These are phyloP conservation scores for Citrus reticulata DNA, from an alignment of 345 rosid genomes.

Conservation along the genomic window DNA sequence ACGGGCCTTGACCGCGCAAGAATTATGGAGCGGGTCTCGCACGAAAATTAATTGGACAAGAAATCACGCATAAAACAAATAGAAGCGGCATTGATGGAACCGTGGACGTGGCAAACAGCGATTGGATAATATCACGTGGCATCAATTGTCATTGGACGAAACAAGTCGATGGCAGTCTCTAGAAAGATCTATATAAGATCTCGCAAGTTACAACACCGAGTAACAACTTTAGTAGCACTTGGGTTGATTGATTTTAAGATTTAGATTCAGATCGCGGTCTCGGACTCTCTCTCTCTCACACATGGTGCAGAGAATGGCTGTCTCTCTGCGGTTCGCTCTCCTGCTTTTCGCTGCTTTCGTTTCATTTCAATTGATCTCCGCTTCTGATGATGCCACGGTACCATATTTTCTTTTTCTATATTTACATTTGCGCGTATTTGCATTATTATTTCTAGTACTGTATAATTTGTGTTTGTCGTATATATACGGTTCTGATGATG, in stretches of 20 bases:
- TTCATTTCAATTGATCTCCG: slow-evolving; percentile 46
- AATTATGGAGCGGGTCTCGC: slow-evolving; percentile 15
- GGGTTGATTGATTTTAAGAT: neutral
- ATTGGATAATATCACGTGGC: slow-evolving; percentile 35
- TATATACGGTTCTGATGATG: neutral
- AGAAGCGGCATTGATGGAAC: neutral
- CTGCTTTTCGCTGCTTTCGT: slow-evolving; percentile 41
- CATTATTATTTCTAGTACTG: neutral
- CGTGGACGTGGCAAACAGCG: slow-evolving; percentile 11
- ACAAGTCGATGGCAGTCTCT: slow-evolving; percentile 19
- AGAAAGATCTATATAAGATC: slow-evolving; percentile 20
- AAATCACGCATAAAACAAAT: neutral
- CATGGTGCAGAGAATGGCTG: slow-evolving; percentile 25
- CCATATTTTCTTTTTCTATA: neutral
- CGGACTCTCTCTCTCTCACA: too few relatives aligned
- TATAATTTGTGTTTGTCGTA: neutral
- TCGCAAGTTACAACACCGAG: neutral
- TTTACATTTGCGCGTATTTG: neutral
- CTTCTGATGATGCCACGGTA: slow-evolving; percentile 54
- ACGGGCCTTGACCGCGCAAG: too few relatives aligned
- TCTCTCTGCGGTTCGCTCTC: slow-evolving; percentile 37
- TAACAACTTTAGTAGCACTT: neutral
- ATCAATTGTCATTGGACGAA: slow-evolving; percentile 27
- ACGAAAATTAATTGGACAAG: neutral
- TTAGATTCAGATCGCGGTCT: neutral